These are phyloP conservation scores for Monilinia laxa DNA, from an alignment of 2,329 filamentous ascomycete genomes.

Conservation along the genomic window DNA sequence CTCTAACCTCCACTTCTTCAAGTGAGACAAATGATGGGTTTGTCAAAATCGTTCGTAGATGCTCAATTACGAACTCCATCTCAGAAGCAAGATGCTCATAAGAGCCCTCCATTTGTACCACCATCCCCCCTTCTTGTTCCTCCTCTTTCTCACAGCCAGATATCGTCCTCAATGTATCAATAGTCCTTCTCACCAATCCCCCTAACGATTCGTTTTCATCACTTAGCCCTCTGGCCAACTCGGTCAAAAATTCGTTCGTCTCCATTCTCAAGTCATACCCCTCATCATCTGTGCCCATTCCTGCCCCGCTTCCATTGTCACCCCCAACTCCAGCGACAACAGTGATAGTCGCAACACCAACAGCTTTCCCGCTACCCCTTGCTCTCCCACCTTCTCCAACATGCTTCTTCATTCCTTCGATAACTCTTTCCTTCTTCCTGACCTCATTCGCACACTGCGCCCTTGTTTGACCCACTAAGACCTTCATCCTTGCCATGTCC, in stretches of 20 bases:
- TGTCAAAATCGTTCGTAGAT: constrained; percentile 79
- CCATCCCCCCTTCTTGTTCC: constrained; percentile 36
- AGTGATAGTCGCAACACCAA: constrained; percentile 56
- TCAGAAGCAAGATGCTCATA: constrained; percentile 69
- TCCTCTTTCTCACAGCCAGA: constrained; percentile 53
- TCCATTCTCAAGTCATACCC: constrained; percentile 75
- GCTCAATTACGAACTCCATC: constrained; percentile 74
- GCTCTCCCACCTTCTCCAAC: constrained; percentile 68
- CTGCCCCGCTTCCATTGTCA: constrained; percentile 39
- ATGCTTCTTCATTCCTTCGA: constrained; percentile 85
- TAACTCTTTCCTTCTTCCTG: constrained; percentile 83
- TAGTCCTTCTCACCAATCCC: constrained; percentile 66
- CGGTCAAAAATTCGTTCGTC: constrained; percentile 87
- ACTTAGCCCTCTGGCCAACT: constrained; percentile 77
- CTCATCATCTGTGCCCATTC: constrained; percentile 46
- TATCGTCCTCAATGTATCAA: constrained; percentile 69
- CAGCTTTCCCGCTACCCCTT: constrained; percentile 55
- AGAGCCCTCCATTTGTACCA: constrained; percentile 39
- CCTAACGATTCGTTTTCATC: constrained; percentile 89
- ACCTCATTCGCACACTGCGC: constrained; percentile 87
- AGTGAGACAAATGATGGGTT: constrained; percentile 96
- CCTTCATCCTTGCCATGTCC: constrained; percentile 76
- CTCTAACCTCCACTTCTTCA: constrained; percentile 88
- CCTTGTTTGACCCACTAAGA: constrained; percentile 77
- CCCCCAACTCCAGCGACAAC: constrained; percentile 54